Evolutionary conservation across 192 early-diverging fungal genomes (phyloP), one percentile per base, ranked within the genome.

Genomic region (Coemansia sp.): DNA sequence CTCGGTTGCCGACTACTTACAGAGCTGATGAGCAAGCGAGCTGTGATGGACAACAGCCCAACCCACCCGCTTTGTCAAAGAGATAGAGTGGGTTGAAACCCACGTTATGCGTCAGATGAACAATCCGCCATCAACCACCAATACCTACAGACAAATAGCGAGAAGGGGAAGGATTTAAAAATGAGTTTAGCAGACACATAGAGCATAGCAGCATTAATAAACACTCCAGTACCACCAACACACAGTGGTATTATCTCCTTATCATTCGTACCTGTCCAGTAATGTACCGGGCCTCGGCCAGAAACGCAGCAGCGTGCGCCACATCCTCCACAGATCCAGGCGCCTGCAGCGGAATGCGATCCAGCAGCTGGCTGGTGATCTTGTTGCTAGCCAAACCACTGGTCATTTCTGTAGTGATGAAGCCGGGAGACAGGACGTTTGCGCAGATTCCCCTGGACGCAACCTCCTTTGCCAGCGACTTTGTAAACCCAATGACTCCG

Each of bases 361-460:
- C 69, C 12, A 83, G 2, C 56, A 83, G 55, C 39, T 55, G 48
- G 39, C 44, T 66, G 2, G 75, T 77, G 14, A 45, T 67, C 4
- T 49, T 20, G 13, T 63, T 61, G 6, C 67, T 51, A 0, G 66
- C 1, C 2, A 75, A 39, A 3, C 14, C 41, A 1, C 57, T 48
- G 3, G 80, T 83, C 41, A 83, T 61, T 37, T 83, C 75, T 1
- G 95, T 95, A 7, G 87, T 87, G 46, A 95, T 92, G 69, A 90
- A 95, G 45, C 95, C 95, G 43, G 95, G 95, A 10, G 93, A 90
- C 73, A 97, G 87, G 6, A 86, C 85, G 83, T 94, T 95, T 8
- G 91, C 94, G 19, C 92, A 76, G 13, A 97, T 84, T 13, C 86
- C 85, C 1, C 80, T 71, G 12, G 87, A 85, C 1, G 89, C 94